A percentile compares a stretch with the other conserved stretches of the same genome.
Conservation (phyloP, 2,329 filamentous ascomycete species). For the Arthrobotrys sphaeroides region DNA sequence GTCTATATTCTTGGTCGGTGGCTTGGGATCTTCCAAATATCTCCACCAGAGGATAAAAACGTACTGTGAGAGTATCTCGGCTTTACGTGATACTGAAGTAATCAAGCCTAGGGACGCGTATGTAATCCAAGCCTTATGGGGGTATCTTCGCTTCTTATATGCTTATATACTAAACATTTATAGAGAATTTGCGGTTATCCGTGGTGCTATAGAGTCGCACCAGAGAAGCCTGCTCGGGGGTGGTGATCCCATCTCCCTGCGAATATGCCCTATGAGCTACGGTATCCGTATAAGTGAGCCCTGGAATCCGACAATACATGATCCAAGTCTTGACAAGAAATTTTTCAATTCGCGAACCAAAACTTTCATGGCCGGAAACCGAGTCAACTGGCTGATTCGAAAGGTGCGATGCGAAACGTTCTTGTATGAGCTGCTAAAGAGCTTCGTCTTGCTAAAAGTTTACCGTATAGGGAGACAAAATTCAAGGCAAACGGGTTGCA, state of each 20-base stretch:
- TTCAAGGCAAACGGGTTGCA: slow-evolving; percentile 23
- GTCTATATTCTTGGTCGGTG: slow-evolving; percentile 45
- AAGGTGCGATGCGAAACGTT: too few relatives aligned
- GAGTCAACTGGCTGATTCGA: slow-evolving; percentile 32
- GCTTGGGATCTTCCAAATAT: slow-evolving; percentile 42
- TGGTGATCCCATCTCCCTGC: slow-evolving; percentile 34
- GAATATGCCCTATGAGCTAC: slow-evolving; percentile 43
- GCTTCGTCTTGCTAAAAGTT: too few relatives aligned
- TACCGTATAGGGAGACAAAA: slow-evolving; percentile 15
- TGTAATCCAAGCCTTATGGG: background rate
- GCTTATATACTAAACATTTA: background rate
- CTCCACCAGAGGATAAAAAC: slow-evolving; percentile 24
- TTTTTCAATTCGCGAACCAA: slow-evolving; percentile 28
- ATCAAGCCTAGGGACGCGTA: slow-evolving; percentile 51
- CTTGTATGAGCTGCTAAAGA: too few relatives aligned
- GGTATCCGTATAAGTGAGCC: slow-evolving; percentile 34
- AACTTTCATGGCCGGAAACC: slow-evolving; percentile 29
- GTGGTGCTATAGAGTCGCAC: slow-evolving; percentile 39
- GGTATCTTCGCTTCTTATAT: background rate
- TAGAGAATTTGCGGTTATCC: slow-evolving; percentile 43
- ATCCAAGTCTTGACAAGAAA: background rate
- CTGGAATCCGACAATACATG: slow-evolving; percentile 25
- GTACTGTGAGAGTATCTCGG: slow-evolving; percentile 1
- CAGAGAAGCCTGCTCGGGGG: slow-evolving; percentile 17
- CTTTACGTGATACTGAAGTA: slow-evolving; percentile 23